Base-by-base conservation (phyloP, 441 rosid species). In the Bocquillonia castaneifolia region DNA sequence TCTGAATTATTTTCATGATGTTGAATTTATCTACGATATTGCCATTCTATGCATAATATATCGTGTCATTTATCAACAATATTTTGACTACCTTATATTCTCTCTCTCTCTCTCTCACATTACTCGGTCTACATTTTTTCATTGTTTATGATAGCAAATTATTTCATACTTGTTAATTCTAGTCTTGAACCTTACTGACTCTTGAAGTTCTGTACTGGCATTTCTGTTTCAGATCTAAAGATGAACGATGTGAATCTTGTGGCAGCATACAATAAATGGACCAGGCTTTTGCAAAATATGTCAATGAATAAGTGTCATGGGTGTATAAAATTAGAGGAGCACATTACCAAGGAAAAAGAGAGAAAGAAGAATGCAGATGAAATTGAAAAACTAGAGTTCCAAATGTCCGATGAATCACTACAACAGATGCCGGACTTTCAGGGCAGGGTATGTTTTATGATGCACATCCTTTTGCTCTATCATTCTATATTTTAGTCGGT, bases 381-480 rank as follows among this genome's bases (percentile, higher is more conserved):
- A 78, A 90, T 91, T 61, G 78, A 71, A 42, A 78, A 60, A 42
- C 85, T 90, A 42, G 68, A 76, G 74, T 90, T 81, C 74, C 73
- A 86, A 73, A 85, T 90, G 86, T 94, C 98, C n/a, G 96, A 92
- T 78, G 94, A 92, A 79, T 96, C 99, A 23, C 79, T 94, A 25
- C 77, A 81, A 72, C 99, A 90, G 87, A 94, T 94, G 99, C 96
- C 99, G 0, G 94, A 91, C 32, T 94, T 94, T 85, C 91, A 87
- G 77, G 96, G 94, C 82, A 82, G 98, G 89, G 99, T 94, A 90
- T 68, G 81, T 58, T 67, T 28, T 63, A 58, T 37, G 42, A 10
- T 57, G 32, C 9, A 22, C 10, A 23, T 17, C 28, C 47, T 10
- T 22, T 15, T 28, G 17, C 65, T 52, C n/a, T 68, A n/a, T n/a